phyloP scores from a whole-genome alignment of 768 basidiomycete species.

The Pleurotus citrinopileatus region DNA sequence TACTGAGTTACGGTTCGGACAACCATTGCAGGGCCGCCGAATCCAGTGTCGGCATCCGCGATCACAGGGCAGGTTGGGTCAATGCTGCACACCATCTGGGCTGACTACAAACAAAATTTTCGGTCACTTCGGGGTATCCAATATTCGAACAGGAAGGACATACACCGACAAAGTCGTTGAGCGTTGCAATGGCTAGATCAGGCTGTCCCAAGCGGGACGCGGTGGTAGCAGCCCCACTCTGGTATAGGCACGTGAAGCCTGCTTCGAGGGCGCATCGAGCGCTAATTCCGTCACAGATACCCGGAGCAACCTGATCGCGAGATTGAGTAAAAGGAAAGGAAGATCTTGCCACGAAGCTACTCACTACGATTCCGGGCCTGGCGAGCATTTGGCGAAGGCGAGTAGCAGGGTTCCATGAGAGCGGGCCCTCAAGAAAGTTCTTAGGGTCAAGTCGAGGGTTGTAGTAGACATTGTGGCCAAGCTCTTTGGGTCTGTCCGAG shows the following conservation, averaged over 20 bases:
- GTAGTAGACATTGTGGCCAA: slow-evolving; percentile 39
- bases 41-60: slow-evolving; percentile 80
- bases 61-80: slow-evolving; percentile 71
- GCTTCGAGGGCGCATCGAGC: slow-evolving; percentile 79
- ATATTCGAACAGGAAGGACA: not conserved
- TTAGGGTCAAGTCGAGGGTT: slow-evolving; percentile 68
- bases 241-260: slow-evolving; percentile 75
- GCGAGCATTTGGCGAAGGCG: slow-evolving; percentile 69
- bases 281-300: slow-evolving; percentile 78
- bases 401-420: slow-evolving; percentile 67
- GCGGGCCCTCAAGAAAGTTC: slow-evolving; percentile 65
- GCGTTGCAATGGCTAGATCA: slow-evolving; percentile 75
- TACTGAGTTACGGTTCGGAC: slow-evolving; percentile 74
- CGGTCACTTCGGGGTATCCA: not conserved
- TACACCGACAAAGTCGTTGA: slow-evolving; percentile 73
- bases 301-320: slow-evolving; percentile 57
- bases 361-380: slow-evolving; percentile 73
- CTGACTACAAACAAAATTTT: slow-evolving; percentile 36
- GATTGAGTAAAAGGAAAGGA: slow-evolving; percentile 1
- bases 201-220: slow-evolving; percentile 76
- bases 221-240: slow-evolving; percentile 76
- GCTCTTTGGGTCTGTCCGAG: not conserved
- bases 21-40: slow-evolving; percentile 74
- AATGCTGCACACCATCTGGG: slow-evolving; percentile 67
- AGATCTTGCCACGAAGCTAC: slow-evolving; percentile 20